These are phyloP conservation scores for Cladobotryum mycophilum DNA, from an alignment of 2,329 filamentous ascomycete species.

Conservation along the genomic window DNA sequence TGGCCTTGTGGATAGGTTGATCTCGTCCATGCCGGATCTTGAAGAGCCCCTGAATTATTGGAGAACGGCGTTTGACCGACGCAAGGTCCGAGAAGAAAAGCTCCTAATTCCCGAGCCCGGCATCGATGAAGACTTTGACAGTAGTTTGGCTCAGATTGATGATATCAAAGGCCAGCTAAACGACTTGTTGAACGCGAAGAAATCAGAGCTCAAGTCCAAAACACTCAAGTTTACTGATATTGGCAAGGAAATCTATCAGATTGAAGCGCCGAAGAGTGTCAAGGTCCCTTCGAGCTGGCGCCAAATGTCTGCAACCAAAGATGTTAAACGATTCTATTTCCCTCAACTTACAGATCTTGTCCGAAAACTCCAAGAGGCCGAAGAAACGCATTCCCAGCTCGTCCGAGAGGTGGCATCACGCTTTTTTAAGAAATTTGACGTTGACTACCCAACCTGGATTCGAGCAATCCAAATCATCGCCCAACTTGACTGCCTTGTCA, in stretches of 20 bases:
- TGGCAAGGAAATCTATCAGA: constrained; percentile 94
- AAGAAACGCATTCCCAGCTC: constrained; percentile 88
- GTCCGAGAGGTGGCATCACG: constrained; percentile 77
- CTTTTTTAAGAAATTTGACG: constrained; percentile 83
- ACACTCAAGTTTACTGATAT: constrained; percentile 73
- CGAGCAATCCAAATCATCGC: constrained; percentile 83
- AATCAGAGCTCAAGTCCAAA: constrained; percentile 67
- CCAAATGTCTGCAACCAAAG: constrained; percentile 90
- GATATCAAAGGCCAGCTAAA: constrained; percentile 68
- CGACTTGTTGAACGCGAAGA: constrained; percentile 62
- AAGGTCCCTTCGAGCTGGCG: constrained; percentile 88
- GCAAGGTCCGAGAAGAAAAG: constrained; percentile 70
- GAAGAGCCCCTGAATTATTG: constrained; percentile 69
- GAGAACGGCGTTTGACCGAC: constrained; percentile 86
- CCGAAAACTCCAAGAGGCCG: constrained; percentile 82
- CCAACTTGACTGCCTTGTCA: constrained; percentile 91
- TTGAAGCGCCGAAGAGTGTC: constrained; percentile 78
- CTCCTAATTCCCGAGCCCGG: constrained; percentile 79
- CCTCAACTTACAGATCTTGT: constrained; percentile 75
- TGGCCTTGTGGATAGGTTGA: constrained; percentile 76
- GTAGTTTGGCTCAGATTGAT: constrained; percentile 70
- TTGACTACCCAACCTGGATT: constrained; percentile 79
- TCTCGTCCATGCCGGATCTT: constrained; percentile 81
- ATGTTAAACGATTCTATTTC: constrained; percentile 92
- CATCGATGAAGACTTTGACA: constrained; percentile 88